Evolutionary conservation across 1,139 yeast genomes (phyloP), one percentile per base, ranked within the genome.

Genomic region (Maudiozyma humilis): DNA sequence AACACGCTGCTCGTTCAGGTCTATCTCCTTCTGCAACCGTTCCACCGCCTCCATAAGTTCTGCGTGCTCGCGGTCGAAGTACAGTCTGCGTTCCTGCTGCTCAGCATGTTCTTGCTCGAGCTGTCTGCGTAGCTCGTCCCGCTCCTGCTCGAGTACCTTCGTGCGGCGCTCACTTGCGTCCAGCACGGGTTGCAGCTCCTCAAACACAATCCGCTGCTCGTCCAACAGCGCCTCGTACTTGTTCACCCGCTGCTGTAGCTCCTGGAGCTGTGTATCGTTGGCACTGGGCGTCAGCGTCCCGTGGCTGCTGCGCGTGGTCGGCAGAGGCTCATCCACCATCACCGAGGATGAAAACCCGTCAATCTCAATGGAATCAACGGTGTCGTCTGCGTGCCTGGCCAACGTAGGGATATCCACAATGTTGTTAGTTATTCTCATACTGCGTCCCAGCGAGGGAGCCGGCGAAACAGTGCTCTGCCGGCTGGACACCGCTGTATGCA

Each of bases 161-260:
- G 58, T 39, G 29, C 51, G 54, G 5, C 45, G 48, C 41, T 59
- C 64, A 41, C 59, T 59, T 19, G 50, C 53, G 40, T 60, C 65
- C 23, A 60, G 57, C 2, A 62, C 55, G 6, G 63, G 63, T 39
- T 62, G 63, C 10, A 60, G 47, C 23, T 62, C 64, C 44, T 62
- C 65, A 15, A 62, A 44, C 1, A 62, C 59, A 8, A 51, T 44
- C 29, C 64, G 45, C 45, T 62, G 65, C 32, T 62, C 65, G 42
- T 60, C 58, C 19, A 62, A 46, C 32, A 62, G 39, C 27, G 49
- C 46, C 41, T 57, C 59, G 40, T 56, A 62, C 31, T 54, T 58
- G 6, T 23, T 23, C 27, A 23, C 27, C 10, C 10, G 6, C 10
- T 23, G 8, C 27, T 10, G 6, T 10, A 23, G 10, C 27, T 23